These are phyloP conservation scores for Cadophora malorum DNA, from an alignment of 2,329 filamentous ascomycete genomes.

Conservation along the genomic window DNA sequence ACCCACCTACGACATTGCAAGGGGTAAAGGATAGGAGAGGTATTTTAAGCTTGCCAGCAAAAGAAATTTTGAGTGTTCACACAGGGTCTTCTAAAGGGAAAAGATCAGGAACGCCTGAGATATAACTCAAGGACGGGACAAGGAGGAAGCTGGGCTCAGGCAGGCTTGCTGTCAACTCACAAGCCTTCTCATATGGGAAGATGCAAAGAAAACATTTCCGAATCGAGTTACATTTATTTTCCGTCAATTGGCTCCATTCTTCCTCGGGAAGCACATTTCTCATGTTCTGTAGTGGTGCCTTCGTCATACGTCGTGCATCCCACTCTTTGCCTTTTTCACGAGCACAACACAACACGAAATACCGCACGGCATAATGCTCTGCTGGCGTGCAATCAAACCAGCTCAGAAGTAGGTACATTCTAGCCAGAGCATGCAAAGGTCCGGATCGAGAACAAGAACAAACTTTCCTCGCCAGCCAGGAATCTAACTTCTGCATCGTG, in stretches of 20 bases:
- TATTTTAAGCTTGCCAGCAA: neutral
- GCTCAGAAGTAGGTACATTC: neutral
- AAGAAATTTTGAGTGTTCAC: neutral
- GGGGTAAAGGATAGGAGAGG: neutral
- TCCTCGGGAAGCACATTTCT: neutral
- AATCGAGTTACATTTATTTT: neutral
- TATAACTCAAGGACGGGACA: neutral
- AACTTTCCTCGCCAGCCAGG: neutral
- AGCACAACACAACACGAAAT: neutral
- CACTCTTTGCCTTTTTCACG: neutral
- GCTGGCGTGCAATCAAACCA: neutral
- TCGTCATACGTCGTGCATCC: conserved; percentile 14
- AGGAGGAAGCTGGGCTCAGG: neutral
- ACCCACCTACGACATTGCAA: too few relatives aligned
- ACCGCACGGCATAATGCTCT: neutral
- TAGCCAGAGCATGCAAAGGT: neutral
- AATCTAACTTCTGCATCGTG: neutral
- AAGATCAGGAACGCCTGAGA: neutral
- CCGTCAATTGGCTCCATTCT: neutral
- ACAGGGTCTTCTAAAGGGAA: neutral
- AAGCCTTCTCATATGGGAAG: neutral
- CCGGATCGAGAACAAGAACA: neutral
- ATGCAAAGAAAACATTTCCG: neutral
- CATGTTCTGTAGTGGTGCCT: neutral
- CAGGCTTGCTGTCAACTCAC: neutral